Evolutionary conservation across 441 rosid species (phyloP).

Genomic region (Mallotus japonicus): DNA sequence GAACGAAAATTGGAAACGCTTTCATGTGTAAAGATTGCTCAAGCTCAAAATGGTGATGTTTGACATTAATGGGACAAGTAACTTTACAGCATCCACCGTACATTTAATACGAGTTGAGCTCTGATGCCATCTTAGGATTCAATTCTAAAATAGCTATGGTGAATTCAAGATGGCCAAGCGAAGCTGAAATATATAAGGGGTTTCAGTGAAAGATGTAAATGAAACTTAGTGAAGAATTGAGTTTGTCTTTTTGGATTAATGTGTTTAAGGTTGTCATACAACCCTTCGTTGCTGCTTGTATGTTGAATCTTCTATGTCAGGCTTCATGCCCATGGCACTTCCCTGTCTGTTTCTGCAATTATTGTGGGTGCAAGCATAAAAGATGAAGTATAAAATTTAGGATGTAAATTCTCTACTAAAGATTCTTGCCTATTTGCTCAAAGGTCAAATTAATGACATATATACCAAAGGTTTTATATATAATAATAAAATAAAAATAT

Average conservation of each 20-base stretch:
- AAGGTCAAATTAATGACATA: no score
- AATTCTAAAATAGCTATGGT: conserved; percentile 14
- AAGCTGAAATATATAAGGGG: conserved; percentile 27
- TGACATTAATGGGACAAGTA: no score
- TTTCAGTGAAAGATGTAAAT: conserved; percentile 17
- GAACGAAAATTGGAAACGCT: no score
- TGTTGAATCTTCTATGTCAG: background rate
- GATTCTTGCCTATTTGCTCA: no score
- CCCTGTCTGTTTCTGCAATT: background rate
- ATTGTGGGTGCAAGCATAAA: background rate
- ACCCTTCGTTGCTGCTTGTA: conserved; percentile 25
- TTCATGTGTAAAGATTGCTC: no score
- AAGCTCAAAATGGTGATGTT: no score
- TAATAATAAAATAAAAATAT: no score
- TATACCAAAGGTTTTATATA: no score
- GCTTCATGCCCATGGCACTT: background rate
- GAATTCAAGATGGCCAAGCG: conserved; percentile 32
- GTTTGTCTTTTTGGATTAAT: conserved; percentile 15
- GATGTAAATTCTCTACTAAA: no score
- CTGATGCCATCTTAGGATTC: conserved; percentile 27
- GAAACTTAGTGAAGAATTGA: conserved; percentile 11
- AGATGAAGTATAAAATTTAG: no score
- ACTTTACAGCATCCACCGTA: no score
- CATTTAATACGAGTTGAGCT: conserved; percentile 14
- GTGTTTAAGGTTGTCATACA: conserved; percentile 4